phyloP scores from a whole-genome alignment of 768 basidiomycete species.

The Suillus sp. region DNA sequence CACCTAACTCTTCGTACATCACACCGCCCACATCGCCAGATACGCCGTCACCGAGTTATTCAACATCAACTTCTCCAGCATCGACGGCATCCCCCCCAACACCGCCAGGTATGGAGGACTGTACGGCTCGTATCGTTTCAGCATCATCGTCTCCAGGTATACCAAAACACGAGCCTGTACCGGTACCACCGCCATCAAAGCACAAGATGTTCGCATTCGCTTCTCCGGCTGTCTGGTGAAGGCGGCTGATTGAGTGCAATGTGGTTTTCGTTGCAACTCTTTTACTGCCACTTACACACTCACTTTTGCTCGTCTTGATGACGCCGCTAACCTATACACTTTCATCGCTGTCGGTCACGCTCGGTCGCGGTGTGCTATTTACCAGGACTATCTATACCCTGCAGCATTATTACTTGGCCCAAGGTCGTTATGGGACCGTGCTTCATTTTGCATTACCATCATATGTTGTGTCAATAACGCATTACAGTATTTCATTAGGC shows the following conservation, averaged over 20 bases:
- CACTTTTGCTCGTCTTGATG: constrained; percentile 32
- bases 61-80: constrained; percentile 55
- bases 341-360: constrained; percentile 12
- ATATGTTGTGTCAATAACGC: constrained; percentile 41
- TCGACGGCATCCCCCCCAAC: constrained; percentile 66
- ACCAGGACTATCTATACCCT: constrained; percentile 38
- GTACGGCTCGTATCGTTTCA: constrained; percentile 48
- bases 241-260: constrained; percentile 43
- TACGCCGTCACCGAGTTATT: constrained; percentile 56
- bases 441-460: constrained; percentile 26
- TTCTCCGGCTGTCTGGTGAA: constrained; percentile 65
- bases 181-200: constrained; percentile 43
- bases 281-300: constrained; percentile 24
- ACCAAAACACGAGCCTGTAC: constrained; percentile 24
- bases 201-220: constrained; percentile 68
- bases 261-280: constrained; percentile 21
- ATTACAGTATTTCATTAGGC: constrained; percentile 34
- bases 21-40: constrained; percentile 46
- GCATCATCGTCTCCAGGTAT: constrained; percentile 41
- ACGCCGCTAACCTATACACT: constrained; percentile 30
- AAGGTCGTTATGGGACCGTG: background rate
- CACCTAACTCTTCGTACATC: constrained; percentile 21
- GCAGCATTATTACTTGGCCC: constrained; percentile 13
- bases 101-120: constrained; percentile 53
- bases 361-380: constrained; percentile 29